Base-by-base conservation (phyloP, 768 basidiomycete genomes). In the Albatrellus ellisii region DNA sequence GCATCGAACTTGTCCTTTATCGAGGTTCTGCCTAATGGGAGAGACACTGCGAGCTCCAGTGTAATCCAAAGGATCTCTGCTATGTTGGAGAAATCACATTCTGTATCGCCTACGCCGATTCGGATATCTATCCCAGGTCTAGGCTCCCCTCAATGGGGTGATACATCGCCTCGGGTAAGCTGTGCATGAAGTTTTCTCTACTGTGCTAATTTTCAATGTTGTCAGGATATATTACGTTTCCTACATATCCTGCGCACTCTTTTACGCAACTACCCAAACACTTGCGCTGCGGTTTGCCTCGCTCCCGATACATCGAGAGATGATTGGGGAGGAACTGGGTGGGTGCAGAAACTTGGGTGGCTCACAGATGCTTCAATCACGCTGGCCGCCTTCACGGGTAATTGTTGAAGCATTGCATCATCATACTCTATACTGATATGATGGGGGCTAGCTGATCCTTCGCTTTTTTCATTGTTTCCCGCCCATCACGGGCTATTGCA, bases 401-500 rank as follows among this genome's bases (percentile, higher is more conserved):
- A 48, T 72, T 61, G 41, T 53, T 21, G 18, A 4, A 28, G 46
- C 20, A 25, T 40, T 34, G 36, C 41, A 24, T 41, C 35, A 25
- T 36, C 27, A 26, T 20, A 32, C 27, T 41, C 38, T 29, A 21
- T 32, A 4, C 20, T 12, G 17, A 10, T 15, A 32, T 28, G 10
- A 26, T 41, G 43, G 29, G 40, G 14, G 42, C 10, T 56, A 91
- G 89, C 71, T 21, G 75, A 94, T 53, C 84, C 88, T n/a, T 71
- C 77, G 11, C 66, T 95, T 18, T 63, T 73, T 6, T 61, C 70
- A 2, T 63, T 75, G 36, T 97, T 92, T 60, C 83, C 90, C 25
- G 72, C 77, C 8, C 80, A 91, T 55, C 85, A 94, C 57, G 95
- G 95, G 9, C 63, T 94, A 39, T 66, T 97, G 15, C 74, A 77